Conservation (phyloP, 768 basidiomycete species). For the Trametes villosa region DNA sequence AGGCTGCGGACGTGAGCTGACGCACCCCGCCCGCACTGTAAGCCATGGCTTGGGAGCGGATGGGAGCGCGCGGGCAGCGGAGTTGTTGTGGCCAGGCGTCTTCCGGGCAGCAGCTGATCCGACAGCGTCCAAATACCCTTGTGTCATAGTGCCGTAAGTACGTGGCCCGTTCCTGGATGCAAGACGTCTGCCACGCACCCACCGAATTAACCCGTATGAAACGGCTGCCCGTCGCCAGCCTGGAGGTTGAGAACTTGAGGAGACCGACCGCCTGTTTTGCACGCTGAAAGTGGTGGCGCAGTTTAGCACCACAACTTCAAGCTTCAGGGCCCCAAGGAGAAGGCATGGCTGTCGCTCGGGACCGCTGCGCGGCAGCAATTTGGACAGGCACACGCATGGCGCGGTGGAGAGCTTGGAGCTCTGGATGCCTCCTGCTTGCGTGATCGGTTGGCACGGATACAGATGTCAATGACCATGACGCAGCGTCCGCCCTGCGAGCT, state of each 20-base stretch:
- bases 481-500: not conserved
- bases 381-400: too few relatives aligned
- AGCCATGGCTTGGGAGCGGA: not conserved
- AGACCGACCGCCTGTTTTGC: too few relatives aligned
- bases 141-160: conserved; percentile 7
- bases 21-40: too few relatives aligned
- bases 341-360: too few relatives aligned
- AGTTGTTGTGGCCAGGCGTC: not conserved
- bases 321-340: too few relatives aligned
- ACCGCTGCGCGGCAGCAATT: too few relatives aligned
- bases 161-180: not conserved
- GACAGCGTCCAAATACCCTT: not conserved
- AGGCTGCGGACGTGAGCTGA: not conserved
- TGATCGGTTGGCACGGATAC: conserved; percentile 14
- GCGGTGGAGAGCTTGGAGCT: too few relatives aligned
- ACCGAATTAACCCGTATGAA: not conserved
- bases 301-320: too few relatives aligned
- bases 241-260: too few relatives aligned
- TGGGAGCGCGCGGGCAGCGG: too few relatives aligned
- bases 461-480: not conserved
- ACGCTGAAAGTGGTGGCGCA: too few relatives aligned
- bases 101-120: conserved; percentile 3
- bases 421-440: not conserved
- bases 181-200: conserved; percentile 5
- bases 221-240: too few relatives aligned